These are phyloP conservation scores for Ceratocystis albifundus DNA, from an alignment of 2,329 filamentous ascomycete species.

Conservation along the genomic window DNA sequence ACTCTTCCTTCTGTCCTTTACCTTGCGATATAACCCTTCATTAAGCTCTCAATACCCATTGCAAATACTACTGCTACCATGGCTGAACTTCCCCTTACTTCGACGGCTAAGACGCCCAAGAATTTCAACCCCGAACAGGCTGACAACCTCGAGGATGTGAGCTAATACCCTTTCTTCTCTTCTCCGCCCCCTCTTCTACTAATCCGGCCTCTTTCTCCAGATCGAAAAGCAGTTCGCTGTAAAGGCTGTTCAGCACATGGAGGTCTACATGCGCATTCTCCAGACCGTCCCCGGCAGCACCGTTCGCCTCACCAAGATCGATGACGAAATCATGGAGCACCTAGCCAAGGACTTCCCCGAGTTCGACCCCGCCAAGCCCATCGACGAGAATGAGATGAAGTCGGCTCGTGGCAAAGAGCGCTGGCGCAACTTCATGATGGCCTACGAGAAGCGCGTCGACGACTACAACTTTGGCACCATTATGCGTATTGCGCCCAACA, in stretches of 20 bases:
- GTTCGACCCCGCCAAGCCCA: constrained; percentile 67
- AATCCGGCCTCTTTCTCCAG: constrained; percentile 34
- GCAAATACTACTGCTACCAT: constrained; percentile 11
- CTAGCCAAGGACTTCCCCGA: constrained; percentile 83
- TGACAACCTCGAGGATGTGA: constrained; percentile 44
- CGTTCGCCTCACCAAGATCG: constrained; percentile 81
- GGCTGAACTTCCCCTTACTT: constrained; percentile 19
- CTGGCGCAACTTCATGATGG: constrained; percentile 90
- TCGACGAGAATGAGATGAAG: constrained; percentile 95
- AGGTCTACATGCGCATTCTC: constrained; percentile 93
- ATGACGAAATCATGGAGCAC: constrained; percentile 88
- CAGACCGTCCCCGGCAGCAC: constrained; percentile 81
- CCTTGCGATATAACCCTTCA: neutral
- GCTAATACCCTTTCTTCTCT: constrained; percentile 28
- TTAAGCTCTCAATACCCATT: neutral
- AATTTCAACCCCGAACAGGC: constrained; percentile 46
- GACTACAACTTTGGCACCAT: constrained; percentile 98
- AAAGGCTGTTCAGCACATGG: constrained; percentile 92
- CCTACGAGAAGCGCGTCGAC: constrained; percentile 87
- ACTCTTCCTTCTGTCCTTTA: neutral
- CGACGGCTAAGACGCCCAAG: constrained; percentile 18
- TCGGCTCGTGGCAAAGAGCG: constrained; percentile 87
- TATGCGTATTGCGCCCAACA: constrained; percentile 63
- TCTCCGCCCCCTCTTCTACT: neutral
- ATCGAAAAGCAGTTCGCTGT: constrained; percentile 99